Percentiles rank a stretch among this genome's conserved stretches.
Conservation (phyloP, 257 asterid species). For the Ilex asprella region DNA sequence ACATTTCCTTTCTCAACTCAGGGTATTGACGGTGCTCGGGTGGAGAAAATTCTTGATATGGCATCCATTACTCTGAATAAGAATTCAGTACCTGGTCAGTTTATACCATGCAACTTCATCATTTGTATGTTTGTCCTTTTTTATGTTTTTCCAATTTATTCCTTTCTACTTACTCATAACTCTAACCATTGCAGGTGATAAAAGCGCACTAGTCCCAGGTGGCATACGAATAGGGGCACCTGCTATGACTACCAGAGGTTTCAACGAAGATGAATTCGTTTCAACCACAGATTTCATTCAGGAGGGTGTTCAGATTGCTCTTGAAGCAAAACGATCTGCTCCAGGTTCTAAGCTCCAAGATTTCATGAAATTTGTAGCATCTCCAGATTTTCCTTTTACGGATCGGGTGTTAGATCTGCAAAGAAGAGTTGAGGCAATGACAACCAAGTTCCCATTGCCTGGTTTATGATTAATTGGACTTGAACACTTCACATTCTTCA, state of each 20-base stretch:
- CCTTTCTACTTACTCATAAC: too few relatives aligned
- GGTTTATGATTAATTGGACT: conserved; percentile 42
- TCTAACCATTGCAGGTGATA: conserved; percentile 50
- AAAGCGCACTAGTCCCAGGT: conserved; percentile 88
- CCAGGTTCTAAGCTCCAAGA: conserved; percentile 81
- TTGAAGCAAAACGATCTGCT: conserved; percentile 61
- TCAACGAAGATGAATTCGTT: conserved; percentile 56
- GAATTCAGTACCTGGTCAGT: conserved; percentile 91
- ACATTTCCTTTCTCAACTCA: conserved; percentile 7
- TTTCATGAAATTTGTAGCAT: conserved; percentile 57
- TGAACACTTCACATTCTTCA: too few relatives aligned
- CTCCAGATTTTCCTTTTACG: conserved; percentile 57
- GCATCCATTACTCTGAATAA: conserved; percentile 92
- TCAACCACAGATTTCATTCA: conserved; percentile 72
- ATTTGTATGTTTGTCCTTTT: too few relatives aligned
- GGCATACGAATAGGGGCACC: conserved; percentile 94
- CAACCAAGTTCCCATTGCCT: conserved; percentile 74
- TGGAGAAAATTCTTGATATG: conserved; percentile 89
- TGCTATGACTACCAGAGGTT: conserved; percentile 94
- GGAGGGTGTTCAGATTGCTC: conserved; percentile 80
- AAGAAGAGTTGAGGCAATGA: conserved; percentile 62
- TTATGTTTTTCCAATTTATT: too few relatives aligned
- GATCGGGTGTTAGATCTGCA: conserved; percentile 49
- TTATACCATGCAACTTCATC: not conserved
- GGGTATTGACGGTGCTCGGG: conserved; percentile 96